Evolutionary conservation across 2,329 filamentous ascomycete species (phyloP).

Genomic region (Penicillium sp.): DNA sequence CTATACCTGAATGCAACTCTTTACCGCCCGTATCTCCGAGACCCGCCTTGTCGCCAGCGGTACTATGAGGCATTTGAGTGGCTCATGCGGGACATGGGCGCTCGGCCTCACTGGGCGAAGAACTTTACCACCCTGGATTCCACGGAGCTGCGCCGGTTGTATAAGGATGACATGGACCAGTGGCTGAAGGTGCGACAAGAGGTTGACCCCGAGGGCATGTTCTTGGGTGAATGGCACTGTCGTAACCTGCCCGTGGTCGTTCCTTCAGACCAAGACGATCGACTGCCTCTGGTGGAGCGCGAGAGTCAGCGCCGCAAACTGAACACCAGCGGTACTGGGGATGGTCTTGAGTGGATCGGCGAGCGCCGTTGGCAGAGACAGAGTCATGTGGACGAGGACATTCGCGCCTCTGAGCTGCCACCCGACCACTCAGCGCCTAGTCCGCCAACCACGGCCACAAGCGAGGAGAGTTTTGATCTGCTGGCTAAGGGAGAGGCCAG

Average conservation of each 20-base stretch:
- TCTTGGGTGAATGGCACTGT: conserved; percentile 87
- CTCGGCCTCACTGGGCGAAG: conserved; percentile 88
- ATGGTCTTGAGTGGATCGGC: conserved; percentile 47
- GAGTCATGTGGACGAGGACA: conserved; percentile 12
- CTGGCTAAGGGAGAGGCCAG: conserved; percentile 48
- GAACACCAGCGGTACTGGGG: conserved; percentile 34
- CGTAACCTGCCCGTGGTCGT: conserved; percentile 58
- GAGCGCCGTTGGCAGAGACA: conserved; percentile 34
- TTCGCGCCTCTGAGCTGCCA: conserved; percentile 8
- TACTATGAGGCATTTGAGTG: conserved; percentile 93
- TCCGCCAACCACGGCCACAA: conserved; percentile 43
- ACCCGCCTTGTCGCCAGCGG: conserved; percentile 72
- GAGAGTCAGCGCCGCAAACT: conserved; percentile 37
- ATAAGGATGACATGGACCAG: conserved; percentile 65
- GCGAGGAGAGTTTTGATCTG: conserved; percentile 52
- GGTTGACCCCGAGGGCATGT: conserved; percentile 80
- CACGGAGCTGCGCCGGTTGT: conserved; percentile 65
- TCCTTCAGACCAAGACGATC: conserved; percentile 13
- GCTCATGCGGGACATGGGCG: conserved; percentile 82
- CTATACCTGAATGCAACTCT: conserved; percentile 89
- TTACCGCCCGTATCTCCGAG: conserved; percentile 76
- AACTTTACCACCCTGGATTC: conserved; percentile 68
- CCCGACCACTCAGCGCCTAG: conserved; percentile 29
- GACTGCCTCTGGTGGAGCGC: conserved; percentile 47
- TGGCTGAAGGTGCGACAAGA: conserved; percentile 70